Percentiles rank a stretch among this genome's conserved stretches.
Evolutionary conservation across 139 green algal species (phyloP).

Genomic region (Volvox africanus): DNA sequence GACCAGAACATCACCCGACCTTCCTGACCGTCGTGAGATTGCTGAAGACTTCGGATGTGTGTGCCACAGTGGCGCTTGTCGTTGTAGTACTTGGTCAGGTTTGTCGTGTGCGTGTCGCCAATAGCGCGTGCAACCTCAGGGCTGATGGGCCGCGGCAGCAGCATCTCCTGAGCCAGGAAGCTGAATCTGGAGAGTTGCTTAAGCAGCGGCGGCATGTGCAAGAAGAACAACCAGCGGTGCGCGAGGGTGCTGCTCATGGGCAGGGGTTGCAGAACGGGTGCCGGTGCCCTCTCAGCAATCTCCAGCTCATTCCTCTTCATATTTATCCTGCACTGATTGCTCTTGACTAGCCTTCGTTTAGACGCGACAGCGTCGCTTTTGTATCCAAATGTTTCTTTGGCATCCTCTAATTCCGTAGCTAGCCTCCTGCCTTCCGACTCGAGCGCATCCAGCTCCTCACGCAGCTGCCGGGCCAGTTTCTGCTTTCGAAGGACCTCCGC

Average conservation of each 20-base stretch:
- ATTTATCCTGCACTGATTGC: neutral
- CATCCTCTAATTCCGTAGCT: too few relatives aligned
- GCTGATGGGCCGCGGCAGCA: slow-evolving; percentile 47
- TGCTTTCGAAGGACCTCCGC: slow-evolving; percentile 59
- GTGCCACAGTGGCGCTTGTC: neutral
- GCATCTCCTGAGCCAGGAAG: slow-evolving; percentile 69
- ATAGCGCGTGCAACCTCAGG: neutral
- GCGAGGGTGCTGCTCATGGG: slow-evolving; percentile 18
- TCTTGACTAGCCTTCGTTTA: neutral
- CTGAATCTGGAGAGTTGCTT: slow-evolving; percentile 52
- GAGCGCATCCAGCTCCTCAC: neutral
- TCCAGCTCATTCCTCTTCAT: neutral
- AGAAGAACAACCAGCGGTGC: slow-evolving; percentile 64
- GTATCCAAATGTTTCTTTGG: neutral
- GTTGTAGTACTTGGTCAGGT: slow-evolving; percentile 48
- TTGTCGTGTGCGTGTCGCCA: neutral
- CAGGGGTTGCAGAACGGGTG: slow-evolving; percentile 63
- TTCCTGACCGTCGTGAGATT: neutral
- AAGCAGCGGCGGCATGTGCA: slow-evolving; percentile 65
- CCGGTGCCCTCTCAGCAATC: slow-evolving; percentile 43
- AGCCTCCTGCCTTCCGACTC: neutral
- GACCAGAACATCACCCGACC: slow-evolving; percentile 40
- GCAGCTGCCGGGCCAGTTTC: neutral
- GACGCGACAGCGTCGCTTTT: neutral
- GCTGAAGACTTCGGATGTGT: slow-evolving; percentile 8